Conservation (phyloP, 345 rosid genomes). For the Syzygium aromaticum region DNA sequence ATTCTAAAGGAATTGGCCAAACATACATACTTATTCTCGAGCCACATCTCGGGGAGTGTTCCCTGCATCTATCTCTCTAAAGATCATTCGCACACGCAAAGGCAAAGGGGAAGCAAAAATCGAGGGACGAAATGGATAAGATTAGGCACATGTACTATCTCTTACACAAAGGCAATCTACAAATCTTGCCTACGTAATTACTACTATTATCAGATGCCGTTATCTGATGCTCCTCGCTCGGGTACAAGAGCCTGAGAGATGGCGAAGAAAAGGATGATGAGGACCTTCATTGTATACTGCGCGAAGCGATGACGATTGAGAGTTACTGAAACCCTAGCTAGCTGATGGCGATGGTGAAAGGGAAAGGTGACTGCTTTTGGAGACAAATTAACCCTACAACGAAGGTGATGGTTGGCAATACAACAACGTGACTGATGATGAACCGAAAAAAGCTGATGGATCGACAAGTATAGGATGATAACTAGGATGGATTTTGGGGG, state of each 20-base stretch:
- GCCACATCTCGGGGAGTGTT: background rate
- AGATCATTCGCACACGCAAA: background rate
- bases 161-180: background rate
- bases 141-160: background rate
- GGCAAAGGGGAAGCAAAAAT: background rate
- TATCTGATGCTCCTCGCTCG: background rate
- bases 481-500: background rate
- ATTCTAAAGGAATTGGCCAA: background rate
- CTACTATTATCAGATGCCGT: background rate
- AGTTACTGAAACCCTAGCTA: background rate
- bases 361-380: background rate
- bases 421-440: background rate
- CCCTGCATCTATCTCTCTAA: background rate
- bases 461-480: background rate
- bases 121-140: background rate
- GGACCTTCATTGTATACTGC: too few relatives aligned
- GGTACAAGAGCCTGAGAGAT: background rate
- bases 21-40: background rate
- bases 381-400: background rate
- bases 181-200: background rate
- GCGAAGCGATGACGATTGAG: background rate
- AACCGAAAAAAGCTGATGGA: conserved; percentile 1
- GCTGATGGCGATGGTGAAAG: background rate
- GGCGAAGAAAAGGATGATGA: background rate
- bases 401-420: background rate